Evolutionary conservation across 2,329 filamentous ascomycete species (phyloP), one percentile per base, ranked within the genome.

Genomic region (Mollisia scopiformis): DNA sequence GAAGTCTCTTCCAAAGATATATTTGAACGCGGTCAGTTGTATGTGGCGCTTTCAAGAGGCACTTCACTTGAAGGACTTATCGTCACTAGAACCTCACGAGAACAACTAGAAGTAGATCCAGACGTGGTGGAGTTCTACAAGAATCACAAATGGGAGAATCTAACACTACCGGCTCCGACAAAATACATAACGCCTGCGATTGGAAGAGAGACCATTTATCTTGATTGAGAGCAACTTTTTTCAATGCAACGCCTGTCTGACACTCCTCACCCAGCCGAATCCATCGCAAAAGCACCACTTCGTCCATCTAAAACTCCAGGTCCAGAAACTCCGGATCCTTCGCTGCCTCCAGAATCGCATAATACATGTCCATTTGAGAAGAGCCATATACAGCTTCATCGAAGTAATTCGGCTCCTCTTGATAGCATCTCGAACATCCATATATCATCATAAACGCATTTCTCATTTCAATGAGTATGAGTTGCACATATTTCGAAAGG

Each of bases 11-110:
- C 62, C 4, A 53, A 61, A 1, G 58, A 70, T 57, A 66, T 72
- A 7, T 72, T 72, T 49, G 69, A 72, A 30, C 43, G 55, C 1
- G 71, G 69, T 0, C 68, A 72, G 37, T 33, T 70, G 3, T 72
- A 72, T 56, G 69, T 71, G 27, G 71, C 64, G 1, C 33, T 72
- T 14, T 70, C 69, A 0, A 59, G 71, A 25, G 69, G 66, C 0
- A 70, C 65, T 0, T 61, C 39, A 10, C 37, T 72, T 10, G 65
- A 67, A 7, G 71, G 71, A 0, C 61, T 72, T 6, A 71, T 58
- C 5, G 60, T 72, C 6, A 70, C 68, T 2, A 68, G 66, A 0
- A 64, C 47, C 16, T 54, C 52, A 1, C 63, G 63, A 27, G 46
- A 66, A 6, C 62, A 67, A 28, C 30, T 67, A 6, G 30, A 54